Conservation (phyloP, 2,329 filamentous ascomycete genomes). For the Aspergillus sclerotialis region DNA sequence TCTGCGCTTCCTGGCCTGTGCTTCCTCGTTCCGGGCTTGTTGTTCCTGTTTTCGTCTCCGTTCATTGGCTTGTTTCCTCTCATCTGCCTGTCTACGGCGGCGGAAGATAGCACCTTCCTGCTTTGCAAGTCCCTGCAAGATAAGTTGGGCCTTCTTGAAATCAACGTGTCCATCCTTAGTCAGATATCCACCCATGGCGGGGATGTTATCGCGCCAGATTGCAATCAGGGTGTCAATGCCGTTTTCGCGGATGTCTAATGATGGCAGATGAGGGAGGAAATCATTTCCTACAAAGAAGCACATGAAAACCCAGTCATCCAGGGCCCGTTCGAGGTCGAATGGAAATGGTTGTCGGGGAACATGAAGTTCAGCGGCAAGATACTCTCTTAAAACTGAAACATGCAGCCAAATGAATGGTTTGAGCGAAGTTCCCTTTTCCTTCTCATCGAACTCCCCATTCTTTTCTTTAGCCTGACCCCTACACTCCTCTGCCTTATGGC, state of each 20-base stretch:
- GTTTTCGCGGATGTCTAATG: slow-evolving; percentile 92
- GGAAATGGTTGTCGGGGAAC: slow-evolving; percentile 76
- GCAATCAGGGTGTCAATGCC: slow-evolving; percentile 92
- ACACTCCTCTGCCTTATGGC: slow-evolving; percentile 83
- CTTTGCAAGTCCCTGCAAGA: slow-evolving; percentile 79
- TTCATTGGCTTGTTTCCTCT: slow-evolving; percentile 70
- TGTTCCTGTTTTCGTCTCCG: slow-evolving; percentile 72
- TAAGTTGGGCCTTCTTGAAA: slow-evolving; percentile 76
- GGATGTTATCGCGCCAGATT: slow-evolving; percentile 94
- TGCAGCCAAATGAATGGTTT: slow-evolving; percentile 99
- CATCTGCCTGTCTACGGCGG: slow-evolving; percentile 76
- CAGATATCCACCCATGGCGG: slow-evolving; percentile 87
- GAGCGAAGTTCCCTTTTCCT: slow-evolving; percentile 59
- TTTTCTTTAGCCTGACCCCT: slow-evolving; percentile 72
- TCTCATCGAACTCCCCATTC: slow-evolving; percentile 72
- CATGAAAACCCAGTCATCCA: slow-evolving; percentile 99
- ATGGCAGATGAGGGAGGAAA: slow-evolving; percentile 95
- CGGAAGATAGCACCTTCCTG: slow-evolving; percentile 93
- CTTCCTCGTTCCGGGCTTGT: slow-evolving; percentile 42
- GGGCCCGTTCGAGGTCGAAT: slow-evolving; percentile 86
- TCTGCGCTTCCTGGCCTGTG: slow-evolving; percentile 35
- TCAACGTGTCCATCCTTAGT: slow-evolving; percentile 93
- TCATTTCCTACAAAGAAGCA: slow-evolving; percentile 99
- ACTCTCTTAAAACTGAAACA: slow-evolving; percentile 84
- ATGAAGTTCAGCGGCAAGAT: slow-evolving; percentile 81